Evolutionary conservation across 345 rosid species (phyloP), one percentile per base, ranked within the genome.

Genomic region (Viola odorata): DNA sequence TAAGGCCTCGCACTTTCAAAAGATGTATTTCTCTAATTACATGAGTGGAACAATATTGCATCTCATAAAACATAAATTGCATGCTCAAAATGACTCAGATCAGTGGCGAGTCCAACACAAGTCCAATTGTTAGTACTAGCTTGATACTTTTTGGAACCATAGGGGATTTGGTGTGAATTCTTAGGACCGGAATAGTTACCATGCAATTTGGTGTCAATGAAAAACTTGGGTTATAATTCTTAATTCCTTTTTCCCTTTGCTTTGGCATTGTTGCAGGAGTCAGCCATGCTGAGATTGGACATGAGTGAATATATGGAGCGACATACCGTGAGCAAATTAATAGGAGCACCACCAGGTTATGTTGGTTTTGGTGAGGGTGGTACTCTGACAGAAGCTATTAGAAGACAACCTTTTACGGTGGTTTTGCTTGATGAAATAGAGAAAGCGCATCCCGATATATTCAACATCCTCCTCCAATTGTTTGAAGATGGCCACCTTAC

Each of bases 231-330:
- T 63, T 65, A 41, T 38, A 16, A 47, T 69, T 60, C 37, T 74
- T 37, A 61, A 62, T 56, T 39, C 38, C 50, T 51, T 60, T 8
- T 13, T 40, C 55, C 41, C 48, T 16, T 55, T 41, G 17, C 53
- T 57, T 45, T 23, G 32, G 2, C 32, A 16, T 58, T 50, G 45
- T 57, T 56, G 47, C 81, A 94, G 99, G 99, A 94, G 73, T 84
- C 83, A 37, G 84, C 97, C 14, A 86, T 94, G 95, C 78, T 94
- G 72, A 83, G 99, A 75, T 69, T 94, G 79, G 99, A 94, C 85
- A 94, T 94, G 99, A 94, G 99, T 60, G 99, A 94, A 75, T 94
- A 86, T 70, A 94, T 94, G 99, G 99, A 94, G 84, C 90, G 97
- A 42, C 96, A 86, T 74, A 83, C 95, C 5, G 96, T 94, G 61